Evolutionary conservation across 805 yeast genomes (phyloP), one percentile per base, ranked within the genome.

Genomic region (Isabelozyma heimii): DNA sequence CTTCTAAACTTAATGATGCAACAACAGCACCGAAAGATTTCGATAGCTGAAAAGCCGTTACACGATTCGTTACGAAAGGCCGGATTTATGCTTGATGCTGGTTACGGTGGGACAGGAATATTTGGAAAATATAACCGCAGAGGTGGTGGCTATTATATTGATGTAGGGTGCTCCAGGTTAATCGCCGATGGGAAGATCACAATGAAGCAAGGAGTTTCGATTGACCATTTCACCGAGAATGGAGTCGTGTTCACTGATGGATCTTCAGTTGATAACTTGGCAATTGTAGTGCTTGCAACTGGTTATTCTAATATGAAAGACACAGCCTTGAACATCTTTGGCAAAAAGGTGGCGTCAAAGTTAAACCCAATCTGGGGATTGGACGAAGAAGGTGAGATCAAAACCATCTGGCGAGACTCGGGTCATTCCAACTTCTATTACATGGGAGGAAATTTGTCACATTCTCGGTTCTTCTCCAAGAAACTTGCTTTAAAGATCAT

Each of bases 111-210:
- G 27, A 69, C 77, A 37, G 80, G 80, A 2, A 53, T 75, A 45
- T 67, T 70, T 47, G 72, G 76, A 16, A 58, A 69, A 45, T 68
- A 72, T 51, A 62, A 60, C 52, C 60, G 76, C 45, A 63, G 73
- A 54, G 76, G 76, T 30, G 77, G 79, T 1, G 80, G 80, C 40
- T 75, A 74, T 55, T 75, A 75, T 54, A 72, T 70, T 48, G 78
- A 75, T 52, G 77, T 73, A 42, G 80, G 80, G 8, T 66, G 72
- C 49, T 70, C 77, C 35, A 64, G 61, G 40, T 56, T 69, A 49
- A 71, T 75, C 47, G 59, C 63, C 39, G 69, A 71, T 9, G 76
- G 72, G 13, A 69, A 70, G 50, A 67, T 75, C 49, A 58, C 61
- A 28, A 58, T 75, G 43, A 66, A 70, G 57, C 63, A 66, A 43